These are phyloP conservation scores for Ophiocordyceps camponoti-leonardi DNA, from an alignment of 2,329 filamentous ascomycete genomes.

Conservation along the genomic window DNA sequence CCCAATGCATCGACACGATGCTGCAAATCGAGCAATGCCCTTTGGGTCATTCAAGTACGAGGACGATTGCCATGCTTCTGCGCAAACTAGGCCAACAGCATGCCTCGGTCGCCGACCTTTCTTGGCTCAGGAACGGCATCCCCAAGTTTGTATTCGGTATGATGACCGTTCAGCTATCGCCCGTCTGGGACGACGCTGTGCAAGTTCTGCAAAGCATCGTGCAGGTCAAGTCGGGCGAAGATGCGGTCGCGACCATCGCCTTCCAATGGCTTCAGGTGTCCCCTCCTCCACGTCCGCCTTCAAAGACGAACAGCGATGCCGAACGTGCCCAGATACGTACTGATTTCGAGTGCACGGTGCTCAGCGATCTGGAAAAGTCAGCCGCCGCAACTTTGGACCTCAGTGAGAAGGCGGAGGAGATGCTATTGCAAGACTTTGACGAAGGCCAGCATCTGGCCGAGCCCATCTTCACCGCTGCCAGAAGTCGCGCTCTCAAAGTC, in stretches of 20 bases:
- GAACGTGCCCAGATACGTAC: constrained; percentile 28
- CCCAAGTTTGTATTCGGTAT: constrained; percentile 78
- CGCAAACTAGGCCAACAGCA: constrained; percentile 58
- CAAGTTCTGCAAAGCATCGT: constrained; percentile 60
- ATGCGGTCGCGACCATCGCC: constrained; percentile 50
- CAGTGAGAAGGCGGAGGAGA: constrained; percentile 33
- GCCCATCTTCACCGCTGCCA: constrained; percentile 35
- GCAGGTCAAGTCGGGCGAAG: constrained; percentile 54
- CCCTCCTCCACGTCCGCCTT: constrained; percentile 35
- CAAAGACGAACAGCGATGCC: constrained; percentile 16
- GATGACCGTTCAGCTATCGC: constrained; percentile 68
- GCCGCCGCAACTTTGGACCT: constrained; percentile 34
- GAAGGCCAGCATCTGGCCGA: constrained; percentile 39
- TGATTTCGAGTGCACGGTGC: constrained; percentile 74
- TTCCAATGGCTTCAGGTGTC: constrained; percentile 59
- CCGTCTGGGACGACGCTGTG: constrained; percentile 73
- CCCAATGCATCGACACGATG: constrained; percentile 32
- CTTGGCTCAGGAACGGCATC: constrained; percentile 54
- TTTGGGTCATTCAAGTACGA: constrained; percentile 56
- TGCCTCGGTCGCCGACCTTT: constrained; percentile 34
- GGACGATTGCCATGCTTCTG: constrained; percentile 70
- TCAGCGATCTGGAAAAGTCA: constrained; percentile 38
- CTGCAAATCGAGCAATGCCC: constrained; percentile 66
- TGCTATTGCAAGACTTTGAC: constrained; percentile 48
- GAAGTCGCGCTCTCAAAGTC: constrained; percentile 65